phyloP scores from a whole-genome alignment of 1,284 basidiomycete genomes.

The Neonothopanus nambi region DNA sequence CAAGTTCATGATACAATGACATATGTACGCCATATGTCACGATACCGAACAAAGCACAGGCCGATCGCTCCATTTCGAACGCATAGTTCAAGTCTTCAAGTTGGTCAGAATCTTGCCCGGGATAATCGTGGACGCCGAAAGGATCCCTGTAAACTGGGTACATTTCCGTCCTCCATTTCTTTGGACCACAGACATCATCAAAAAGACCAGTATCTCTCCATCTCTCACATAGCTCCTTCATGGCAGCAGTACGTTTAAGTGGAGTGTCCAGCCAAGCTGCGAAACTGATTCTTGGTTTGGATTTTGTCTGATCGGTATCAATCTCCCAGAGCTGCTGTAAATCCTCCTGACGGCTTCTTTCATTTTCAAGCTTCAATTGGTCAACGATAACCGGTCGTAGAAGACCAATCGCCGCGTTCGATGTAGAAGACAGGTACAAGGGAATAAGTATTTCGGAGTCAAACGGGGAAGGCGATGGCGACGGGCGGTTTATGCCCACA shows the following conservation, averaged over 20 bases:
- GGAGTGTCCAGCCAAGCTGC: slow-evolving; percentile 50
- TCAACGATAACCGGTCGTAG: slow-evolving; percentile 58
- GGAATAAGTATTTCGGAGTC: slow-evolving; percentile 47
- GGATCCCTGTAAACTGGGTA: slow-evolving; percentile 83
- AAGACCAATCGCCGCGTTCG: slow-evolving; percentile 59
- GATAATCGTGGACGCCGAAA: slow-evolving; percentile 54
- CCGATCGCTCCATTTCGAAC: slow-evolving; percentile 89
- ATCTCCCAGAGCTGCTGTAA: slow-evolving; percentile 43
- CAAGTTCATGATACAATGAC: slow-evolving; percentile 60
- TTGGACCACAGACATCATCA: slow-evolving; percentile 64
- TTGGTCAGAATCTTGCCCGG: slow-evolving; percentile 19
- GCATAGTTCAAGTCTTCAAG: slow-evolving; percentile 64
- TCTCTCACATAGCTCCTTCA: slow-evolving; percentile 63
- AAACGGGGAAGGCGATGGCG: slow-evolving; percentile 25
- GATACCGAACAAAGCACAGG: slow-evolving; percentile 86
- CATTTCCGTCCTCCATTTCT: slow-evolving; percentile 82
- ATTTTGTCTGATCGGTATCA: slow-evolving; percentile 26
- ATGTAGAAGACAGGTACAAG: slow-evolving; percentile 48
- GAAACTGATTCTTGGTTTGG: slow-evolving; percentile 50
- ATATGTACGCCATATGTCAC: slow-evolving; percentile 90
- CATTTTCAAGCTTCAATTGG: slow-evolving; percentile 52
- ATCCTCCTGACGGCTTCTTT: slow-evolving; percentile 27
- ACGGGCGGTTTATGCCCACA: slow-evolving; percentile 40
- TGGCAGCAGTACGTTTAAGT: slow-evolving; percentile 54
- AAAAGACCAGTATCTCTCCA: slow-evolving; percentile 71